Base-by-base conservation (phyloP, 1,284 basidiomycete genomes). In the Apiotrichum laibachii region DNA sequence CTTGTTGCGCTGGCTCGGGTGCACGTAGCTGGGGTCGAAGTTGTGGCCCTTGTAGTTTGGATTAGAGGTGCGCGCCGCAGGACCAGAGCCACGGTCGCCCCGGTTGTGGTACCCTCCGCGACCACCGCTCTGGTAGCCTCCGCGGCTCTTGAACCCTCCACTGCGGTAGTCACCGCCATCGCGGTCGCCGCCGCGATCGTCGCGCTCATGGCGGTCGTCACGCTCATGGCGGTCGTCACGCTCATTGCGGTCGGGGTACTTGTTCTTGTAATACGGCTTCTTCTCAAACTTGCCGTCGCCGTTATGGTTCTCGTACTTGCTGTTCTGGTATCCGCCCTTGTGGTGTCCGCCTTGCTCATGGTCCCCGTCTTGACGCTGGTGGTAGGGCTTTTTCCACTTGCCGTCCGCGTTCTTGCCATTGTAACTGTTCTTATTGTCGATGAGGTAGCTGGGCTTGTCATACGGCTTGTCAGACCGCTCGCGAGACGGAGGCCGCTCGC, bases 51-150 rank as follows among this genome's bases (percentile, higher is more conserved):
- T 52, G 42, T 53, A 42, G 49, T 42, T 31, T 8, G 19, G 31
- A n/a, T 43, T 19, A 18, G 1, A 44, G n/a, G 11, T 44, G 18
- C 42, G 33, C 35, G 42, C 12, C 2, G 51, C 44, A 44, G 40
- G 42, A 11, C 40, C 40, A 18, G 16, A 18, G 18, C 51, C 42
- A 21, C 51, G 40, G 42, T 40, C 40, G 16, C 50, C 35, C 12
- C 42, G 37, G 50, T 43, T 43, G 15, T 43, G 31, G 50, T 52
- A 34, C 22, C 49, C 49, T 11, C 50, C 26, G 13, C 55, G 37
- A 13, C 53, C 53, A 8, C 46, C 39, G 22, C 39, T 18, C 34
- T 19, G 10, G 22, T 26, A 34, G 12, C 34, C 44, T 19, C 53
- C 53, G 26, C 26, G 26, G 26, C 26, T 31, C 26, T 31, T 31